Conservation (phyloP, 2,329 filamentous ascomycete species). For the Aplosporella prunicola region DNA sequence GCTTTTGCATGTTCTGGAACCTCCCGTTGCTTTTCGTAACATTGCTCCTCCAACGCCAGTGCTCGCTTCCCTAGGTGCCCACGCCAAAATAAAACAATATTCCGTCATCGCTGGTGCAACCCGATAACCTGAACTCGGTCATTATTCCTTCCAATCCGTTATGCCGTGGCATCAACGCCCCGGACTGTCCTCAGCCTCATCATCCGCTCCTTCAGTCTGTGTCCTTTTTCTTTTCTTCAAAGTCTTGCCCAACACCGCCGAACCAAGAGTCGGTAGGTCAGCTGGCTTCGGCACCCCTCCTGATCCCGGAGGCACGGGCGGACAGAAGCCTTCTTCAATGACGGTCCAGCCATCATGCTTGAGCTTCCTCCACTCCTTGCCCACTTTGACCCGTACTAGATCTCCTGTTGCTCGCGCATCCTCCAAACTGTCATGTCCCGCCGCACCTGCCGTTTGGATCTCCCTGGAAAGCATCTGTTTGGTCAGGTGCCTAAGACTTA, state of each 20-base stretch:
- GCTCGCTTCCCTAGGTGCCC: too few relatives aligned
- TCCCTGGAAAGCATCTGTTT: slow-evolving; percentile 58
- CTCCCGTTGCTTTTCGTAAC: too few relatives aligned
- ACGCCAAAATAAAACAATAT: too few relatives aligned
- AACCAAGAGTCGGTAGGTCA: too few relatives aligned
- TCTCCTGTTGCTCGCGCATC: slow-evolving; percentile 86
- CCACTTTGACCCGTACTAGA: slow-evolving; percentile 63
- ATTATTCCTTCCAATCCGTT: too few relatives aligned
- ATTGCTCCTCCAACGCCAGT: too few relatives aligned
- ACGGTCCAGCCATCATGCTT: slow-evolving; percentile 56
- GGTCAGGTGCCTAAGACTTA: slow-evolving; percentile 67
- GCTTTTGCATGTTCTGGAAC: too few relatives aligned
- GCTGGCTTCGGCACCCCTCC: not conserved
- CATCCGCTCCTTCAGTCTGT: slow-evolving; percentile 8
- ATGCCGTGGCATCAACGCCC: too few relatives aligned
- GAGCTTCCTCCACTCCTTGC: slow-evolving; percentile 59
- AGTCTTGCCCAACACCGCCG: not conserved
- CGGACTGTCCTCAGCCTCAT: slow-evolving; percentile 13
- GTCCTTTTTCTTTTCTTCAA: slow-evolving; percentile 19
- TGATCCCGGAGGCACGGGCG: not conserved
- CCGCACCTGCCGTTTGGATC: slow-evolving; percentile 63
- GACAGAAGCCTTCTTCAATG: slow-evolving; percentile 14
- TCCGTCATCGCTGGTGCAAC: too few relatives aligned
- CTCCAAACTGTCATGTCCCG: slow-evolving; percentile 84
- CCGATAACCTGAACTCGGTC: too few relatives aligned